Evolutionary conservation across 768 basidiomycete genomes (phyloP).

Genomic region (Tricholoma sp.): DNA sequence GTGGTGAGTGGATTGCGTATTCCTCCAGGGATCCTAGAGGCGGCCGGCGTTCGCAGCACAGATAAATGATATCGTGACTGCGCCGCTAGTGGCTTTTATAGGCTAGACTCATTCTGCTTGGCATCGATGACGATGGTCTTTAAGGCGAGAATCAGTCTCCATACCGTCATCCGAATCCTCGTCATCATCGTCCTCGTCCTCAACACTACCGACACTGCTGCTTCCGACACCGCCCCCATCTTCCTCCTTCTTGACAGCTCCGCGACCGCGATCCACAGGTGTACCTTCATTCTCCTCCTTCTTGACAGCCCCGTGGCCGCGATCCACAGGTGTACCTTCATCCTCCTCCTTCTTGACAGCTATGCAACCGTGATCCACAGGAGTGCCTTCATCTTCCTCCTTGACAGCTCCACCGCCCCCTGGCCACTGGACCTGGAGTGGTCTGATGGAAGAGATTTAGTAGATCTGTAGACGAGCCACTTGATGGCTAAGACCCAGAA

Average conservation of each 20-base stretch:
- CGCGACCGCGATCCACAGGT: background rate
- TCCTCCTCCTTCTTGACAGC: background rate
- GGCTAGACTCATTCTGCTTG: no score
- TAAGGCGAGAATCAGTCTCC: no score
- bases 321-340: background rate
- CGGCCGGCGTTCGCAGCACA: background rate
- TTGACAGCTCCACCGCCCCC: background rate
- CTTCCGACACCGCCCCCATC: no score
- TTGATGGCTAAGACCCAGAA: background rate
- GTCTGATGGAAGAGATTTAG: background rate
- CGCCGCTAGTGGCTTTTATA: no score
- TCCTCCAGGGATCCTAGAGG: slow-evolving; percentile 20
- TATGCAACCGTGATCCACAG: background rate
- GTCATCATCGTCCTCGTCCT: no score
- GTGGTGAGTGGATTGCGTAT: slow-evolving; percentile 31
- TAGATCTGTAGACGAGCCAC: background rate
- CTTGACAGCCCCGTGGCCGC: no score
- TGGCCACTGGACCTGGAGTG: background rate
- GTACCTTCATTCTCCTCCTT: background rate
- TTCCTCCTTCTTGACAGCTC: no score
- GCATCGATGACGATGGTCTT: no score
- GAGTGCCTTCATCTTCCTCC: background rate
- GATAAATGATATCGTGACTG: no score
- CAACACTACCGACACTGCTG: no score
- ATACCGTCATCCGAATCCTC: no score